Evolutionary conservation across 1,139 yeast genomes (phyloP), one percentile per base, ranked within the genome.

Genomic region (Arxiozyma slooffiae): DNA sequence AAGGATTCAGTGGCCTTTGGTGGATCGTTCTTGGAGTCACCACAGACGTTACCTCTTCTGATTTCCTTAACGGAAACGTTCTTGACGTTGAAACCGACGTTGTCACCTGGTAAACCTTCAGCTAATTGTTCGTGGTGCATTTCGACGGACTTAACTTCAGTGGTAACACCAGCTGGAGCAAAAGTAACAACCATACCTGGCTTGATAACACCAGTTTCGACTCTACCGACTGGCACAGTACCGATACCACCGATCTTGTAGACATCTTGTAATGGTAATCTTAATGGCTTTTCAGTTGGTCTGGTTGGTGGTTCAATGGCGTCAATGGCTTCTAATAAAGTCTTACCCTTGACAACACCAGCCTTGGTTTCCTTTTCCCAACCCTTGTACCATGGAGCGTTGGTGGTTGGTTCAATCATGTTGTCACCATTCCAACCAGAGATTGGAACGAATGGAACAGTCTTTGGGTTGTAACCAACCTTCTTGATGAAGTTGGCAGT

Each of bases 361-460:
- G 79, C 74, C 79, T 83, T 83, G 85, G 87, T 81, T 77, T 83
- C 89, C 78, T 82, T 83, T 68, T 75, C 76, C 92, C 92, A 84
- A 67, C 92, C 92, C 82, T 85, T 84, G 88, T 84, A 84, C 94
- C 94, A 85, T 70, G 88, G 80, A 75, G 86, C 81, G 87, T 85
- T 85, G 67, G 83, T 52, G 63, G 90, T 81, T 51, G 85, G 67
- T 76, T 85, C 92, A 74, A 84, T 80, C 94, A 84, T 85, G 87
- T 85, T 84, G 79, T 85, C 94, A 80, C 94, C 94, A 79, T 84
- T 84, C 92, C 90, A 85, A 72, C 94, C 94, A 68, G 94, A 85
- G 76, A 85, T 84, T 74, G 94, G 94, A 44, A 80, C 92, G 82
- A 85, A 85, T 69, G 94, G 84, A 76, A 85, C 90, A 74, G 82